Evolutionary conservation across 768 basidiomycete genomes (phyloP), one percentile per base, ranked within the genome.

Genomic region (Tylopilus plumbeoviolaceoides): DNA sequence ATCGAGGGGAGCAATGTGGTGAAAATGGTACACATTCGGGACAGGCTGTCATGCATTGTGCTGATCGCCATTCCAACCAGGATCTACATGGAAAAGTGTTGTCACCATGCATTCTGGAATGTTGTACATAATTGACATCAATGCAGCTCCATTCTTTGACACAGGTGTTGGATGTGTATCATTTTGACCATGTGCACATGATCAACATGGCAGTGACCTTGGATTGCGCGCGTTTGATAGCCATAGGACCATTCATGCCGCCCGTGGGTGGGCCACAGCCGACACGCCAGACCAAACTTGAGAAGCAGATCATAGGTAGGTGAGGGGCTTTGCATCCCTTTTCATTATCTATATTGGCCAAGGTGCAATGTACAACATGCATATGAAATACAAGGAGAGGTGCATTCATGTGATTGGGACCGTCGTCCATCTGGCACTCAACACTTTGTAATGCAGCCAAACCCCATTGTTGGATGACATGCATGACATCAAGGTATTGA

Each of bases 251-350:
- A 5, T 63, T 78, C 7, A 61, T 74, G 28, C 66, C 73, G 2
- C 75, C 75, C 1, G 51, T 60, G 1, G 65, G 75, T 43, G 73
- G 76, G 5, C 65, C 76, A 10, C 74, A 77, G 23, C 80, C 79
- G 5, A 77, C 71, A 5, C 59, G 61, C 54, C 77, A 70, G 53
- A 77, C 77, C 40, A 69, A 73, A 39, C 72, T 74, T 1, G 80
- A 82, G 59, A 81, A 82, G 46, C 74, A 75, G 44, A 75, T 81
- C 35, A 72, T 81, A 23, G 76, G 79, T 80, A 55, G 20, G 75
- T 46, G 10, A 1, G n/a, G n/a, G n/a, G n/a, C n/a, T n/a, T n/a
- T n/a, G n/a, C n/a, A n/a, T n/a, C n/a, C n/a, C n/a, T n/a, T n/a
- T n/a, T n/a, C n/a, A n/a, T n/a, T n/a, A n/a, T n/a, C n/a, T n/a